Evolutionary conservation across 192 early-diverging fungal species (phyloP), one percentile per base, ranked within the genome.

Genomic region (Linnemannia zychae): DNA sequence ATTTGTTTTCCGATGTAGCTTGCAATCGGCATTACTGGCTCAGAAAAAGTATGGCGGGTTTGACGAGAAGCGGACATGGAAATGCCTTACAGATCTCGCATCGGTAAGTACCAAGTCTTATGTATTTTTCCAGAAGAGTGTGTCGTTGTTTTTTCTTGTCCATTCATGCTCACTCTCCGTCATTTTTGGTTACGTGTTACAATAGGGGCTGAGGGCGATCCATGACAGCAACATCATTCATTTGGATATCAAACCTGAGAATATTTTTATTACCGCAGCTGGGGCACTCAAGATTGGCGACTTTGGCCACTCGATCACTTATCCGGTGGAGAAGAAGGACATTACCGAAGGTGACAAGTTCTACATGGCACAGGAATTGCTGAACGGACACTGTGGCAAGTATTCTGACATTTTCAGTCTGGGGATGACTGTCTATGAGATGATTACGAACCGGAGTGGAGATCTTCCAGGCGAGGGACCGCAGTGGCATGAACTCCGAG

Each of bases 391-490:
- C 28, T 96, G 94, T 88, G 92, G 92, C 71, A 94, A 93, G 46
- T 91, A 94, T 0, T 96, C 96, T 0, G 98, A 99, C 79, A 88
- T 99, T 28, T 99, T 98, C 76, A 98, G 98, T 84, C 90, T 99
- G 20, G 98, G 98, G 13, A 89, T 99, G 81, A 94, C 97, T 63
- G 82, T 98, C 53, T 91, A 98, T 18, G 97, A 99, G 88, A 93
- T 98, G 47, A 81, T 93, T 18, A 94, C 95, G 11, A 94, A 96
- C 79, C 50, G 40, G 38, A 72, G 33, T 1, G 93, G 96, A n/a
- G 90, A 96, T 16, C 89, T 98, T 36, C 98, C 98, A 0, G 96
- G 96, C 47, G 96, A 97, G 78, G 98, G 97, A 31, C 89, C 89
- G 18, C 91, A 93, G 36, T 99, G 97, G 97, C 95, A 97, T 71